Conservation (phyloP, 257 asterid species). For the Gentiana dahurica region DNA sequence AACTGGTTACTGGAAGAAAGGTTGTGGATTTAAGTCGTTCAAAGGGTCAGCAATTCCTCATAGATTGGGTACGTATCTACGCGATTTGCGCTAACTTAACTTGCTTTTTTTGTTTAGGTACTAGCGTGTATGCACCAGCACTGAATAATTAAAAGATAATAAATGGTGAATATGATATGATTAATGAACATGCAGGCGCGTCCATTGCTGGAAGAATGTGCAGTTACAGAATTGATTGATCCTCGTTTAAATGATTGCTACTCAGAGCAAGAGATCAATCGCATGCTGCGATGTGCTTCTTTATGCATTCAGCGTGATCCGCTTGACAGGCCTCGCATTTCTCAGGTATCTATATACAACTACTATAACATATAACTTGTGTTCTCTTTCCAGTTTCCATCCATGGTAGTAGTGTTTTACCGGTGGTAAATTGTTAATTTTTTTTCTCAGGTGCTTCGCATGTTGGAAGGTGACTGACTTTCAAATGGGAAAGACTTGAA, state of each 20-base stretch:
- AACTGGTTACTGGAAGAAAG: conserved; percentile 77
- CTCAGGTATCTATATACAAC: conserved; percentile 40
- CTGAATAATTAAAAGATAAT: no score
- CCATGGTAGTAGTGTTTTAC: neutral
- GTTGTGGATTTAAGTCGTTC: conserved; percentile 67
- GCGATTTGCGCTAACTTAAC: no score
- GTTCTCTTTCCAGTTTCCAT: neutral
- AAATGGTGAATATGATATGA: neutral
- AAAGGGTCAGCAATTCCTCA: conserved; percentile 76
- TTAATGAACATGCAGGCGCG: conserved; percentile 48
- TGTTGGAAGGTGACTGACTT: conserved; percentile 54
- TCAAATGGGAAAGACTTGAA: no score
- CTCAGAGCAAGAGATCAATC: conserved; percentile 41
- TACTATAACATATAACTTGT: no score
- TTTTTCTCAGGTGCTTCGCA: conserved; percentile 41
- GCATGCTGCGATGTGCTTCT: conserved; percentile 53
- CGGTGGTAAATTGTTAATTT: neutral
- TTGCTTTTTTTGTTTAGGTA: neutral
- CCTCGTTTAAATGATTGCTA: conserved; percentile 41
- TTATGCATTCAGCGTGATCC: conserved; percentile 66
- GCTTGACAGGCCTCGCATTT: conserved; percentile 69
- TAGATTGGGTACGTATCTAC: conserved; percentile 58
- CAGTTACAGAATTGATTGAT: conserved; percentile 39
- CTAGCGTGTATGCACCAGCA: neutral
- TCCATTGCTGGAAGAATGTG: conserved; percentile 47